Evolutionary conservation across 2,329 filamentous ascomycete species (phyloP).

Genomic region (Colletotrichum sp.): DNA sequence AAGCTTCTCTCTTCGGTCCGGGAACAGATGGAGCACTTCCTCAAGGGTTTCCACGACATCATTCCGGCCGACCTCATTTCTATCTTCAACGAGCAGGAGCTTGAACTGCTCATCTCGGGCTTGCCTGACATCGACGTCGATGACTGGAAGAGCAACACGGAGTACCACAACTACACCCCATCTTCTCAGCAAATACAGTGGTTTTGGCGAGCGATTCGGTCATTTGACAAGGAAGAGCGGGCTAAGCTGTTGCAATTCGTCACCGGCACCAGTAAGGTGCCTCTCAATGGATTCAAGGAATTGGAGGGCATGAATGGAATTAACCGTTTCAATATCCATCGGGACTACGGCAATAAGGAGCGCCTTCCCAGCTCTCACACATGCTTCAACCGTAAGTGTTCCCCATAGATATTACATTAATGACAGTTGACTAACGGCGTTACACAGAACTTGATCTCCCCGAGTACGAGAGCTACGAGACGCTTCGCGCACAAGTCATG

Average conservation of each 20-base stretch:
- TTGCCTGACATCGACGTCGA: conserved; percentile 97
- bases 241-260: conserved; percentile 98
- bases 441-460: conserved; percentile 89
- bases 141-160: conserved; percentile 98
- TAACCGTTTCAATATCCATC: conserved; percentile 97
- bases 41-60: conserved; percentile 97
- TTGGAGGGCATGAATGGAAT: conserved; percentile 99
- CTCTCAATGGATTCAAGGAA: conserved; percentile 98
- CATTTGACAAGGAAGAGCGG: conserved; percentile 98
- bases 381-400: conserved; percentile 94
- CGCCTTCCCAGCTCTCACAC: conserved; percentile 95
- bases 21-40: conserved; percentile 92
- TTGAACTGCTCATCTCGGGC: conserved; percentile 95
- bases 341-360: conserved; percentile 96
- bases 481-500: conserved; percentile 83
- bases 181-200: conserved; percentile 97
- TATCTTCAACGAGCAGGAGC: conserved; percentile 98
- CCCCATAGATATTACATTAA: neutral
- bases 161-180: conserved; percentile 96
- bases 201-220: conserved; percentile 98
- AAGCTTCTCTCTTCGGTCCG: conserved; percentile 90
- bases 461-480: conserved; percentile 96
- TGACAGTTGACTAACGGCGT: neutral
- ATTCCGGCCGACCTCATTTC: conserved; percentile 92
- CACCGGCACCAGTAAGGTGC: conserved; percentile 97